phyloP scores from a whole-genome alignment of 345 rosid species.

The Tarenaya hassleriana region DNA sequence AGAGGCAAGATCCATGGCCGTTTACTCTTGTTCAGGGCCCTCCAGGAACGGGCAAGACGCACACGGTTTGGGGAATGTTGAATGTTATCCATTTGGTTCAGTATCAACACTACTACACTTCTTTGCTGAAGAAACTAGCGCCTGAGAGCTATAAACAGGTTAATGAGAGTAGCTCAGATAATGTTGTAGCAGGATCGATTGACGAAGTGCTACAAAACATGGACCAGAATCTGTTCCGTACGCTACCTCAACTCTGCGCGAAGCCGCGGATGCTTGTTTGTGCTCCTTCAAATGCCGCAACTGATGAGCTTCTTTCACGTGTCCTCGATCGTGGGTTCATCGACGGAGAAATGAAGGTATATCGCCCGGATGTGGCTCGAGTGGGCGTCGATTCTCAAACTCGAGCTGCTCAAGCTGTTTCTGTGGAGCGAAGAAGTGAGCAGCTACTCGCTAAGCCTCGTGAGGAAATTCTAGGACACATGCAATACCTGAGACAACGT shows the following conservation, averaged over 20 bases:
- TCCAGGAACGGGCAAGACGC: conserved; percentile 99
- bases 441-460: conserved; percentile 74
- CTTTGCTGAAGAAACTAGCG: conserved; percentile 89
- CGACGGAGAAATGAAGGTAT: conserved; percentile 98
- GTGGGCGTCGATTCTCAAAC: conserved; percentile 99
- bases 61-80: conserved; percentile 99
- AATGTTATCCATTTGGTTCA: conserved; percentile 99
- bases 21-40: conserved; percentile 99
- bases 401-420: conserved; percentile 97
- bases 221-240: conserved; percentile 91
- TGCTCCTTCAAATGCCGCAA: conserved; percentile 99
- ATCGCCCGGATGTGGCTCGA: conserved; percentile 95
- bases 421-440: conserved; percentile 97
- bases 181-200: conserved; percentile 66
- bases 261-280: conserved; percentile 98
- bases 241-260: conserved; percentile 91
- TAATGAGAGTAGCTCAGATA: conserved; percentile 64
- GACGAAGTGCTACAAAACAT: conserved; percentile 98
- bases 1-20: conserved; percentile 98
- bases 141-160: conserved; percentile 94
- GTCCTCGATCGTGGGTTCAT: conserved; percentile 98
- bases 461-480: conserved; percentile 81
- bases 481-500: conserved; percentile 68
- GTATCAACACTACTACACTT: conserved; percentile 94
- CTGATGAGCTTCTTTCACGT: conserved; percentile 95